A percentile compares a stretch with the other conserved stretches of the same genome.
phyloP scores from a whole-genome alignment of 176 grass and related monocot genomes.

The Carex parvula region DNA sequence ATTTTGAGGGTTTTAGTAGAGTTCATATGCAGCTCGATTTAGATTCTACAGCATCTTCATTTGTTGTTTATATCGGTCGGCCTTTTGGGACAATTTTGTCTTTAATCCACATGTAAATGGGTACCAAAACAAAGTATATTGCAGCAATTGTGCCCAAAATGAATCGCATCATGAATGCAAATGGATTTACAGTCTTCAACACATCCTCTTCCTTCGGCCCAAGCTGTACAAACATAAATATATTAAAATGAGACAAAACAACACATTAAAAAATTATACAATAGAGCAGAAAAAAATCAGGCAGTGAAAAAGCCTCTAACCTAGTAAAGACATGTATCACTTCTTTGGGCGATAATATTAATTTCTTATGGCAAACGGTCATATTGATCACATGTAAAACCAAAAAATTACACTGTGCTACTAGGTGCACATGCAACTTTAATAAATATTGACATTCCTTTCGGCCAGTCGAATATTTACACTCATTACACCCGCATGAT shows the following conservation, averaged over 20 bases:
- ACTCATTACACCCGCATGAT: too few relatives aligned
- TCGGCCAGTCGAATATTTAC: too few relatives aligned
- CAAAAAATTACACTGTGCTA: too few relatives aligned
- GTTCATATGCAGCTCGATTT: not conserved
- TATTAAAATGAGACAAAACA: not conserved
- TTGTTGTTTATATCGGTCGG: conserved; percentile 56
- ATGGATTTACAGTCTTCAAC: conserved; percentile 59
- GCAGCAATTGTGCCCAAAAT: conserved; percentile 65
- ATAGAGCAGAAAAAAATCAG: not conserved
- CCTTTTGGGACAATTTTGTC: conserved; percentile 93
- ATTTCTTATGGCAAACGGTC: too few relatives aligned
- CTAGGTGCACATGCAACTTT: too few relatives aligned
- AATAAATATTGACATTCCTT: too few relatives aligned
- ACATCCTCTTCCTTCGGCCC: conserved; percentile 83
- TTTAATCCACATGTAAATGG: conserved; percentile 99
- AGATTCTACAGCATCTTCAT: not conserved
- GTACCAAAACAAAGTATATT: conserved; percentile 80
- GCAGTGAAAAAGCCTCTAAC: not conserved
- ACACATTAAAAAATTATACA: conserved; percentile 1
- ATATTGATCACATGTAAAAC: too few relatives aligned
- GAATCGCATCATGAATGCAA: conserved; percentile 65
- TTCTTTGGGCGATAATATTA: too few relatives aligned
- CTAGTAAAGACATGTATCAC: not conserved
- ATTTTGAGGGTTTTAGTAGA: not conserved
- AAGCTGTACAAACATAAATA: conserved; percentile 51